These are phyloP conservation scores for Porphyrellus cyaneotinctus DNA, from an alignment of 768 basidiomycete species.

Conservation along the genomic window DNA sequence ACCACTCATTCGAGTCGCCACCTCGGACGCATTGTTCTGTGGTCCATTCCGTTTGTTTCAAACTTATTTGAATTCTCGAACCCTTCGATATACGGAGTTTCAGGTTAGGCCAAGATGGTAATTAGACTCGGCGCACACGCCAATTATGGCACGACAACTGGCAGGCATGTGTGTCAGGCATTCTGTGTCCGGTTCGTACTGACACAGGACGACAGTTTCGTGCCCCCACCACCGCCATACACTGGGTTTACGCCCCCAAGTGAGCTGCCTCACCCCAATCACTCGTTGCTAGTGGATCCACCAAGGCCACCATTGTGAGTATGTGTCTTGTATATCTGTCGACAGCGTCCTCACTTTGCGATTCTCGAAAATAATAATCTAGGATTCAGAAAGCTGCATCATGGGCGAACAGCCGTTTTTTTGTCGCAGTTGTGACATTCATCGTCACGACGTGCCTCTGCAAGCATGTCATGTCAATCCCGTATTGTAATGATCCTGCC, in stretches of 20 bases:
- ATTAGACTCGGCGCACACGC: neutral
- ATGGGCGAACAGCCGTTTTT: neutral
- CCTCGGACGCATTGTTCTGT: neutral
- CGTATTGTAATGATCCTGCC: constrained; percentile 17
- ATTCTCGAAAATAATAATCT: neutral
- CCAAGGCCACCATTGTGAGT: constrained; percentile 3
- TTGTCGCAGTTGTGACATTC: constrained; percentile 1
- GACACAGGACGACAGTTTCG: neutral
- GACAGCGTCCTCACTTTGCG: neutral
- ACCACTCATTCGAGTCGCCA: neutral
- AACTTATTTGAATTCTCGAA: neutral
- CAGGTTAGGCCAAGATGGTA: neutral
- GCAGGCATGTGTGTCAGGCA: neutral
- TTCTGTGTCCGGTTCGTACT: too few relatives aligned
- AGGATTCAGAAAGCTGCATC: neutral
- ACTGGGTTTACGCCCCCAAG: neutral
- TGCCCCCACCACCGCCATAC: constrained; percentile 11
- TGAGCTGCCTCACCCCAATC: neutral
- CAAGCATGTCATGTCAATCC: constrained; percentile 7
- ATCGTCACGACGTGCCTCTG: constrained; percentile 1
- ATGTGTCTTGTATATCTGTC: neutral
- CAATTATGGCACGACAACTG: constrained; percentile 7
- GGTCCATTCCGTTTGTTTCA: neutral
- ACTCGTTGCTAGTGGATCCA: neutral
- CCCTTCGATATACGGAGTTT: neutral